Evolutionary conservation across 352 stramenopile genomes (phyloP), one percentile per base, ranked within the genome.

Genomic region (Pseudoperonospora humuli): DNA sequence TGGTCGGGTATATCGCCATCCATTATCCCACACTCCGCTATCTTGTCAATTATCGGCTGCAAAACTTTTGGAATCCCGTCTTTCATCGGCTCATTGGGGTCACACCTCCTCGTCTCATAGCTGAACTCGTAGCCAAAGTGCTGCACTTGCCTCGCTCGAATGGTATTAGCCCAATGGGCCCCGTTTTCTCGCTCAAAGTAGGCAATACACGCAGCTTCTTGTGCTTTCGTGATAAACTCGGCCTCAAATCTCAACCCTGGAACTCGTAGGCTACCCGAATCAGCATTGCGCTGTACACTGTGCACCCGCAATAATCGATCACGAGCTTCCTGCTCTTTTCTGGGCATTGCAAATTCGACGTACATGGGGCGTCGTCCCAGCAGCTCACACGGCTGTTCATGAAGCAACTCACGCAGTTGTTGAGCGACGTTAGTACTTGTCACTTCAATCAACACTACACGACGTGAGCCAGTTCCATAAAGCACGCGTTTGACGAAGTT

Each of bases 111-210:
- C 24, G 78, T 90, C 23, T 86, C 74, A 54, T 95, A 95, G 55
- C 86, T 84, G 50, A 95, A 95, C 51, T 77, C 76, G 50, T 76
- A 92, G 15, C 84, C 80, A 58, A 84, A 95, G 56, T 95, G 84
- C 63, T 93, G 78, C 46, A 95, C 84, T 40, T 92, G 80, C 24
- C 84, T 77, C 18, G 77, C 75, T 49, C 78, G 75, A 19, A 93
- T 75, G 1, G 75, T 88, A 28, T 75, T 70, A n/a, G 67, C 59
- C 81, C 81, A 93, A 20, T 64, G 61, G 0, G 24, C 44, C 3
- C 69, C 58, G 19, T 74, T 62, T 11, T 83, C 60, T 25, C 62
- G 50, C 35, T 90, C 81, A 37, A 93, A 74, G 33, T 79, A 64
- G 2, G 54, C 50, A 5, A 93, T 20, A 42, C 86, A 62, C 6